Conservation (phyloP, 1,284 basidiomycete species). For the Serendipita sp. region DNA sequence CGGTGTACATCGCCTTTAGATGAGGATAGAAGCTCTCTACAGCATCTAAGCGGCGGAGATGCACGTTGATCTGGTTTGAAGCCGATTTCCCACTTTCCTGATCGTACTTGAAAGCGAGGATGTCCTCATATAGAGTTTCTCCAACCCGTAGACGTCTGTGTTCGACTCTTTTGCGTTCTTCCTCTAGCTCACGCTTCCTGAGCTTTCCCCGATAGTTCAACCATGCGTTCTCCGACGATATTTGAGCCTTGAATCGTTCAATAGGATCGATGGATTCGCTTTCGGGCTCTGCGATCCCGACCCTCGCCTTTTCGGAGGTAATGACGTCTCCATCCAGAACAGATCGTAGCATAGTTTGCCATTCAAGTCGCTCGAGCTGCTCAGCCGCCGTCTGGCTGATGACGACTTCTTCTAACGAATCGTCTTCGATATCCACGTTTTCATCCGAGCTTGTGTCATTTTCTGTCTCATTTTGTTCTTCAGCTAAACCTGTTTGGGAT, state of each 20-base stretch:
- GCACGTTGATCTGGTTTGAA: constrained; percentile 53
- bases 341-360: constrained; percentile 88
- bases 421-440: constrained; percentile 6
- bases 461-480: constrained; percentile 2
- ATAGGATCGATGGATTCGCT: constrained; percentile 27
- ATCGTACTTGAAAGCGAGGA: constrained; percentile 55
- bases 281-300: constrained; percentile 55
- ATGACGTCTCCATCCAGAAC: constrained; percentile 87
- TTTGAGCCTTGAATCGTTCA: not conserved
- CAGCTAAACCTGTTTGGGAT: constrained; percentile 20
- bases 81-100: constrained; percentile 36
- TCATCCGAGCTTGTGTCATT: constrained; percentile 5
- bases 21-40: constrained; percentile 81
- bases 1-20: constrained; percentile 62
- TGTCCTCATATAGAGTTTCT: constrained; percentile 71
- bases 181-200: constrained; percentile 63
- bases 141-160: constrained; percentile 71
- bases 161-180: constrained; percentile 71
- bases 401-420: constrained; percentile 2
- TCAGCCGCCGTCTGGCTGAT: constrained; percentile 25
- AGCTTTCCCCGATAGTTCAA: constrained; percentile 80
- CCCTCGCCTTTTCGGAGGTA: constrained; percentile 82
- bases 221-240: constrained; percentile 57
- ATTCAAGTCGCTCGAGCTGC: constrained; percentile 75
- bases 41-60: constrained; percentile 70